phyloP scores from a whole-genome alignment of 1,284 basidiomycete species.

The Trichosporon sp. region DNA sequence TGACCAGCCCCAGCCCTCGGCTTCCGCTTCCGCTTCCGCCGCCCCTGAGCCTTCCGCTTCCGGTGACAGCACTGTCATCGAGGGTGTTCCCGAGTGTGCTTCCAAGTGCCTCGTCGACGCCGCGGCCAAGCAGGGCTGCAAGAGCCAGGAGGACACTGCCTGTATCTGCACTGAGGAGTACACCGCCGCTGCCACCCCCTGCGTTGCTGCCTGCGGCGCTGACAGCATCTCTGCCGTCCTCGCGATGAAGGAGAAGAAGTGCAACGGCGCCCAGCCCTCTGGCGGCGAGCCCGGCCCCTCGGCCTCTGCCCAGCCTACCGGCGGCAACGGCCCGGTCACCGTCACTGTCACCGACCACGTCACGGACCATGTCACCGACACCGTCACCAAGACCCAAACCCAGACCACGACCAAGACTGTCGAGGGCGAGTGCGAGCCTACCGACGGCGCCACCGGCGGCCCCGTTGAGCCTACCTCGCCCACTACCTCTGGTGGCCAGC shows the following conservation, averaged over 20 bases:
- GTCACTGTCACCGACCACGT: background rate
- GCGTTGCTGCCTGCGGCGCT: background rate
- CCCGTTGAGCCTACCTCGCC: background rate
- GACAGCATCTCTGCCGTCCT: background rate
- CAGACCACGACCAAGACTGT: background rate
- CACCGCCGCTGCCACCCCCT: background rate
- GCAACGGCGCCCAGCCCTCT: background rate
- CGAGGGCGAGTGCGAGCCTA: background rate
- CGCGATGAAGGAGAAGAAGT: background rate
- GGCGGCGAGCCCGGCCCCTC: background rate
- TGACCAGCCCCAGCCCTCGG: background rate
- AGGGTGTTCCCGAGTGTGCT: background rate
- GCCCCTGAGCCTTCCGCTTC: background rate
- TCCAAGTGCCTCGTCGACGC: background rate
- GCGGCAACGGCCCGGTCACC: background rate
- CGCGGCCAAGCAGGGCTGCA: conserved; percentile 1
- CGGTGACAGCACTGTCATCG: background rate
- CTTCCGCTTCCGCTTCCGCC: too few species aligned
- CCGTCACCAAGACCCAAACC: background rate
- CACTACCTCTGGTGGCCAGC: background rate
- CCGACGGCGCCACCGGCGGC: background rate
- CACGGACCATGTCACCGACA: background rate
- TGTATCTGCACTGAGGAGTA: conserved; percentile 4
- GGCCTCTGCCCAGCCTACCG: background rate
- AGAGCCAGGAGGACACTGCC: background rate